Percentiles rank a stretch among this genome's conserved stretches.
phyloP scores from a whole-genome alignment of 75 land plant species.

The Sequoia sempervirens region DNA sequence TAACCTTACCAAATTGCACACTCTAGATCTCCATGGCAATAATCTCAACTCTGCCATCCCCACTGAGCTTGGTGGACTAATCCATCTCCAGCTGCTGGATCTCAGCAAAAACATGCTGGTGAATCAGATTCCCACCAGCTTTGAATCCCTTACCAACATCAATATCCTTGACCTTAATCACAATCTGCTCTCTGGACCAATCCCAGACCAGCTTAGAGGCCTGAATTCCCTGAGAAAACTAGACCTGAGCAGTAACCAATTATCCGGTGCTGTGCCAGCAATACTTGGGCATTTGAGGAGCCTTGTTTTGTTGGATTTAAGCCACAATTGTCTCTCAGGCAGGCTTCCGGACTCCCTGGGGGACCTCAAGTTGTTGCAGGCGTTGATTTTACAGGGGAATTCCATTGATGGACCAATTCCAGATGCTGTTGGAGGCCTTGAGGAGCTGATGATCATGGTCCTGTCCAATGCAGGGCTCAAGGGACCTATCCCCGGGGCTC shows the following conservation, averaged over 20 bases:
- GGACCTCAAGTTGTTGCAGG: constrained; percentile 36
- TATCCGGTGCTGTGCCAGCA: constrained; percentile 60
- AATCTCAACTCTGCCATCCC: constrained; percentile 57
- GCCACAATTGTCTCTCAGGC: constrained; percentile 58
- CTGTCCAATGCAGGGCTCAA: constrained; percentile 44
- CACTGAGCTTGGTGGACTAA: constrained; percentile 20
- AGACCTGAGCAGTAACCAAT: constrained; percentile 53
- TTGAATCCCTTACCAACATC: constrained; percentile 23
- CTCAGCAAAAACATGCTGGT: constrained; percentile 56
- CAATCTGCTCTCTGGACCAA: constrained; percentile 46
- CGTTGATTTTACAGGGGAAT: constrained; percentile 66
- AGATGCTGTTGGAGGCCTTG: constrained; percentile 23
- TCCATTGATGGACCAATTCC: constrained; percentile 36
- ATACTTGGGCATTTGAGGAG: constrained; percentile 23
- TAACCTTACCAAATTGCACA: constrained; percentile 52
- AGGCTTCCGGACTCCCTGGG: constrained; percentile 36
- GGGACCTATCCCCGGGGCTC: constrained; percentile 46
- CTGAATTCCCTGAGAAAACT: constrained; percentile 49
- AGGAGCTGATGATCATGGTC: constrained; percentile 26
- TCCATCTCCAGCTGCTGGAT: constrained; percentile 56
- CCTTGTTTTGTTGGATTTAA: constrained; percentile 65
- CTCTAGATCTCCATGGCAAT: constrained; percentile 70
- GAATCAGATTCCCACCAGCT: constrained; percentile 37
- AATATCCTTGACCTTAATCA: constrained; percentile 56
- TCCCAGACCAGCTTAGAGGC: constrained; percentile 33